phyloP scores from a whole-genome alignment of 108 stramenopile genomes.

The Cyclotella distinguenda region DNA sequence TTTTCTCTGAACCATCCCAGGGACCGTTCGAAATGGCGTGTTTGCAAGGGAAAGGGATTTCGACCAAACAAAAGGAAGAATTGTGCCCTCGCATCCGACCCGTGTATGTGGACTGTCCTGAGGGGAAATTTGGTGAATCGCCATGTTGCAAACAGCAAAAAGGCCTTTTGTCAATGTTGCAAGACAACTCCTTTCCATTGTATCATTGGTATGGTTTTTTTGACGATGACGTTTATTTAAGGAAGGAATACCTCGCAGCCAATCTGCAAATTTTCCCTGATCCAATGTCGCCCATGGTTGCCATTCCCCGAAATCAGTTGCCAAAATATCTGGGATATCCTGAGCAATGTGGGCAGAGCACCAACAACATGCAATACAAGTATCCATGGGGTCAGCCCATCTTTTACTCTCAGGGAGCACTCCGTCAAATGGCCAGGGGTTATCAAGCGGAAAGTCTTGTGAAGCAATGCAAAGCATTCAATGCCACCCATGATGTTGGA shows the following conservation, averaged over 20 bases:
- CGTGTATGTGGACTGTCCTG: conserved; percentile 39
- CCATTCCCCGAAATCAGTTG: conserved; percentile 1
- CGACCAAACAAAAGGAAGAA: neutral
- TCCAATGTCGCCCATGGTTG: conserved; percentile 14
- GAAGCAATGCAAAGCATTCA: conserved; percentile 22
- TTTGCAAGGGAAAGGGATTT: neutral
- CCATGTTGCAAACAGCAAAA: conserved; percentile 46
- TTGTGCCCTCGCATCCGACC: conserved; percentile 24
- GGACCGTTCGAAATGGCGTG: conserved; percentile 3
- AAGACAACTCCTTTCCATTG: neutral
- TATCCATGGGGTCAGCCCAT: conserved; percentile 48
- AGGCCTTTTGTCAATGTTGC: conserved; percentile 15
- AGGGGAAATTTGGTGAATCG: conserved; percentile 34
- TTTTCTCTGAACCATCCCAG: conserved; percentile 3
- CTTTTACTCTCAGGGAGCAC: conserved; percentile 21
- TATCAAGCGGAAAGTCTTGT: conserved; percentile 22
- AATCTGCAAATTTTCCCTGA: neutral
- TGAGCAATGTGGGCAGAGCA: neutral
- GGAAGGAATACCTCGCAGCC: neutral
- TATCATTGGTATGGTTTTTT: conserved; percentile 35
- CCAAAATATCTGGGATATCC: neutral
- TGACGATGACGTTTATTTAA: conserved; percentile 39
- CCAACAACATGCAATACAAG: conserved; percentile 4
- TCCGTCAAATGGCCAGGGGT: conserved; percentile 18
- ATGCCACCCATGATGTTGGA: conserved; percentile 41